Evolutionary conservation across 306 rosid genomes (phyloP), one percentile per base, ranked within the genome.

Genomic region (Quercus robur): DNA sequence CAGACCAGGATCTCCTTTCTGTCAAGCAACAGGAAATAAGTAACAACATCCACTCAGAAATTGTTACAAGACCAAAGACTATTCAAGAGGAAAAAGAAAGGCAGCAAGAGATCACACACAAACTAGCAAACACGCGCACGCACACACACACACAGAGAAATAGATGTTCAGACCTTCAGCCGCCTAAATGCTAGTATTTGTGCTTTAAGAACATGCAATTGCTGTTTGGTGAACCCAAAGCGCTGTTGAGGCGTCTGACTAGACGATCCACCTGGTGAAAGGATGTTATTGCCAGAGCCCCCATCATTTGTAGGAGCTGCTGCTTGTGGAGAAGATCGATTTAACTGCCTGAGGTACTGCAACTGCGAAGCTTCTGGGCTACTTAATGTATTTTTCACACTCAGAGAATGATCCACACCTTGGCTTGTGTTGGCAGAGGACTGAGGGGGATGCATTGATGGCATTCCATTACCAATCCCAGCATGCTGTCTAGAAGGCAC

Each of bases 131-230:
- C 23, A n/a, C 33, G 63, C 15, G 17, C 26, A 73, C 23, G 59
- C 30, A 13, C 5, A 56, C 23, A 67, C 63, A 74, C 54, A 44
- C 51, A 61, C 75, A 77, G 70, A 74, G 74, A 59, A 51, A 85
- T 77, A 79, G 51, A 84, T 51, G 57, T 78, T 61, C 78, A 79
- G 54, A 95, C 99, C 99, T 95, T 95, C 75, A 93, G 83, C 79
- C 98, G 95, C 91, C 98, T 89, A 81, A 95, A 93, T 77, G 99
- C 99, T 64, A 95, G 85, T 80, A 95, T 95, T 75, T 95, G 99
- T 70, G 99, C 99, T 86, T 95, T 95, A 70, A 95, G 97, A 81
- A 93, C 99, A 72, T 95, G 99, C 61, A 91, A 86, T 84, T 93
- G 99, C 80, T 89, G 94, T 87, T 90, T 93, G 81, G 98, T 88